Evolutionary conservation across 1,284 basidiomycete genomes (phyloP).

Genomic region (Apiotrichum porosum): DNA sequence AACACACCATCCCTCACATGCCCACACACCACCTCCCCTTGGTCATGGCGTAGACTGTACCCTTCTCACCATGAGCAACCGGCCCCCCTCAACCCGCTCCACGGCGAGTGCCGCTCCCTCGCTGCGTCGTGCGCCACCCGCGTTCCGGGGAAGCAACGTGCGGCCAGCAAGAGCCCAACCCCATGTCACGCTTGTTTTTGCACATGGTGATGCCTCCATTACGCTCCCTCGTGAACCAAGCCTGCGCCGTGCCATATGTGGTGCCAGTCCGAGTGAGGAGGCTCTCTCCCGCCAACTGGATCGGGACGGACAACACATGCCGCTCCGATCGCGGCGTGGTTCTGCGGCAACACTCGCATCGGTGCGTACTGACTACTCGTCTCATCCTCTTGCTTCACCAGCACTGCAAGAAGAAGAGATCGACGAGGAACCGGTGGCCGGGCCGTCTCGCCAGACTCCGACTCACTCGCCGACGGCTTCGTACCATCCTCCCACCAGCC

Average conservation of each 20-base stretch:
- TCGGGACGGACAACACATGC: conserved; percentile 38
- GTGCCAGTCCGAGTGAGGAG: conserved; percentile 24
- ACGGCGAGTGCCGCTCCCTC: not conserved
- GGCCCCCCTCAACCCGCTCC: conserved; percentile 1
- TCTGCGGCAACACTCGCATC: conserved; percentile 31
- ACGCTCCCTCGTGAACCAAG: conserved; percentile 1
- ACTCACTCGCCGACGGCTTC: too few species aligned
- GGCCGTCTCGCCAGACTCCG: not conserved
- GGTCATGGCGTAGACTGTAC: not conserved
- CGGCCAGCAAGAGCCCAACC: conserved; percentile 20
- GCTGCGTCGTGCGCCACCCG: conserved; percentile 10
- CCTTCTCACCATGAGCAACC: conserved; percentile 2
- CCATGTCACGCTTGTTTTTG: conserved; percentile 35
- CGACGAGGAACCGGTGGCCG: not conserved
- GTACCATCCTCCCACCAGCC: too few species aligned
- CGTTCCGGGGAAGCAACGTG: conserved; percentile 17
- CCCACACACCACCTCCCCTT: too few species aligned
- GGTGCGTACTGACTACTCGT: conserved; percentile 7
- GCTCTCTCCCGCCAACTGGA: conserved; percentile 38
- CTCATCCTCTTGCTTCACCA: not conserved
- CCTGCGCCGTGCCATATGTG: conserved; percentile 5
- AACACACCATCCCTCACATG: too few species aligned
- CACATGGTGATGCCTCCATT: conserved; percentile 21
- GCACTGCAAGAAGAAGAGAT: conserved; percentile 24
- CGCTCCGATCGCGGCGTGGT: conserved; percentile 34